Conservation (phyloP, 176 grass and related monocot species). For the Puya raimondii region DNA sequence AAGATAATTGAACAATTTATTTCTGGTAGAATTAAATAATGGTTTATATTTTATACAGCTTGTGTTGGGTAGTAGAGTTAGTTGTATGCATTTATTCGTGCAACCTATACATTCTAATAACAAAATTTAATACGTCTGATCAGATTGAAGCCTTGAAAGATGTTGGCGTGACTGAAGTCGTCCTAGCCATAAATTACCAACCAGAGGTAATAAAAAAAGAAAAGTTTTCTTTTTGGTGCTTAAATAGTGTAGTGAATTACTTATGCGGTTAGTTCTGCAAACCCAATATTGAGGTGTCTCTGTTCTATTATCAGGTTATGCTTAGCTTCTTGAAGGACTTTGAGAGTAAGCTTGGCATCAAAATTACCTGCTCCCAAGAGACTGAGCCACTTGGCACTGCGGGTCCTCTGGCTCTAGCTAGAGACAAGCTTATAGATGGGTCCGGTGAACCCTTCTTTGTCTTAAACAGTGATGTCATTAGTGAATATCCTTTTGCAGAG, state of each 20-base stretch:
- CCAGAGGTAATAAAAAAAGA: conserved; percentile 49
- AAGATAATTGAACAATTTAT: too few relatives aligned
- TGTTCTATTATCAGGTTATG: conserved; percentile 58
- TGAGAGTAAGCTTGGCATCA: conserved; percentile 78
- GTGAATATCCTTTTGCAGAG: conserved; percentile 83
- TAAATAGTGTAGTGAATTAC: background rate
- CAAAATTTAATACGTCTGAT: conserved; percentile 5
- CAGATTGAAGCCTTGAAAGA: conserved; percentile 87
- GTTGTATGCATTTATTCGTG: too few relatives aligned
- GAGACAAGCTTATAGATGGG: conserved; percentile 73
- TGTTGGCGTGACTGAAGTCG: conserved; percentile 79
- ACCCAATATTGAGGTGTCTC: background rate
- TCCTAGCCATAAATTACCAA: conserved; percentile 86
- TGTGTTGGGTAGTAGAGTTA: too few relatives aligned
- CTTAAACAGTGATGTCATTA: conserved; percentile 88
- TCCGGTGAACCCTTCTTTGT: conserved; percentile 87
- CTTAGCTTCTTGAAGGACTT: conserved; percentile 94
- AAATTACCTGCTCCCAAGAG: conserved; percentile 95
- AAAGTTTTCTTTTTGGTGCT: background rate
- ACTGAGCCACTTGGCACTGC: conserved; percentile 86
- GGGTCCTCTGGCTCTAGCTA: conserved; percentile 83
- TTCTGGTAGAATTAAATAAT: too few relatives aligned
- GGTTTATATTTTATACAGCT: too few relatives aligned
- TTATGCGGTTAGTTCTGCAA: conserved; percentile 6
- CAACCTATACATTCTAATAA: background rate